A percentile compares a stretch with the other conserved stretches of the same genome.
phyloP scores from a whole-genome alignment of 805 yeast species.

The Metschnikowia similis region DNA sequence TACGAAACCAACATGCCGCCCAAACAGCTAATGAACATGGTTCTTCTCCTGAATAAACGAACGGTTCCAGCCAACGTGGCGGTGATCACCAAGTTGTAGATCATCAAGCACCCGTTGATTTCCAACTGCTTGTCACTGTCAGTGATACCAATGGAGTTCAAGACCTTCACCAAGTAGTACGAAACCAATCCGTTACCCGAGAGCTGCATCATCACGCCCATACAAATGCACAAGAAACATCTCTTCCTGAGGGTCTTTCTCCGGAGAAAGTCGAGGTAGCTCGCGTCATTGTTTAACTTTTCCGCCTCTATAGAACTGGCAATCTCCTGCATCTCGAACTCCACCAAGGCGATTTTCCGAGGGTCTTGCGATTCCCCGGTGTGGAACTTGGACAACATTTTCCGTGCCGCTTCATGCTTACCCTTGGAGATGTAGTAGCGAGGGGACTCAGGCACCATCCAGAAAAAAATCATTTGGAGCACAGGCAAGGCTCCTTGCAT shows the following conservation, averaged over 20 bases:
- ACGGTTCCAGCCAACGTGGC: constrained; percentile 18
- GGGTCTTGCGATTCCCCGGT: constrained; percentile 34
- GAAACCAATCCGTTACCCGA: constrained; percentile 53
- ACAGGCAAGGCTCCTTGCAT: constrained; percentile 48
- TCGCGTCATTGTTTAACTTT: constrained; percentile 25
- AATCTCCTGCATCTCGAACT: constrained; percentile 23
- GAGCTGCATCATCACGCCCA: constrained; percentile 39
- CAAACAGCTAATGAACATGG: constrained; percentile 31
- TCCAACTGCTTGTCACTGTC: constrained; percentile 35
- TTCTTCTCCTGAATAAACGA: constrained; percentile 32
- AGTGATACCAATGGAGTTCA: constrained; percentile 51
- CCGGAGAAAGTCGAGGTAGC: constrained; percentile 35
- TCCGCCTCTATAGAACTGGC: constrained; percentile 34
- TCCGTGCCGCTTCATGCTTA: constrained; percentile 39
- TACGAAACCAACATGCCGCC: constrained; percentile 34
- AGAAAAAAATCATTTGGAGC: constrained; percentile 26
- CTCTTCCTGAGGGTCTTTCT: constrained; percentile 41
- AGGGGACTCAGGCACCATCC: constrained; percentile 46
- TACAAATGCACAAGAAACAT: constrained; percentile 28
- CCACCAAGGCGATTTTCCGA: constrained; percentile 15
- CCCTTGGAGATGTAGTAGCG: constrained; percentile 41
- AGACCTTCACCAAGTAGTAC: constrained; percentile 48
- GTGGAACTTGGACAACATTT: constrained; percentile 36
- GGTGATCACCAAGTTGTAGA: constrained; percentile 30
- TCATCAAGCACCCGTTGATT: constrained; percentile 43